Evolutionary conservation across 768 basidiomycete species (phyloP).

Genomic region (Gautieria morchelliformis): DNA sequence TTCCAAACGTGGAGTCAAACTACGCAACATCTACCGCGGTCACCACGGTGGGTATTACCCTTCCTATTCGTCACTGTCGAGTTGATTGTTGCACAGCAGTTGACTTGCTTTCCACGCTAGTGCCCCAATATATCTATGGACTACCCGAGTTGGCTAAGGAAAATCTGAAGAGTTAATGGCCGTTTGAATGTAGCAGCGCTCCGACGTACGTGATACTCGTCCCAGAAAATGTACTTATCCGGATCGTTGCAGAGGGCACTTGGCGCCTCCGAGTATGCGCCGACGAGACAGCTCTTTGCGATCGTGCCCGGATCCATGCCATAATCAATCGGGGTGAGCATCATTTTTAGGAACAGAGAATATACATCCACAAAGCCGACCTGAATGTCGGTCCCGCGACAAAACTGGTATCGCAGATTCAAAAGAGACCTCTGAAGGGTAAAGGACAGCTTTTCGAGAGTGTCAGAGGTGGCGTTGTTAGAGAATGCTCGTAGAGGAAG

Average conservation of each 20-base stretch:
- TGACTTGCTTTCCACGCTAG: conserved; percentile 7
- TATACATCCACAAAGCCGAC: conserved; percentile 3
- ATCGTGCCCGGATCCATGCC: background rate
- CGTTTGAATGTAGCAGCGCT: background rate
- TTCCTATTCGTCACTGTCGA: background rate
- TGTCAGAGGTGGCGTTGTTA: background rate
- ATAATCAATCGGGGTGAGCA: background rate
- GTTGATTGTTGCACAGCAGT: background rate
- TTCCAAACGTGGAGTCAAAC: too few relatives aligned
- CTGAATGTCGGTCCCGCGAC: background rate
- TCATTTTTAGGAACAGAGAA: conserved; percentile 2
- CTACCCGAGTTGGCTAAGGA: background rate
- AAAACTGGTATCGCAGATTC: background rate
- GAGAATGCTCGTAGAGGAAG: conserved; percentile 2
- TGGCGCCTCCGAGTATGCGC: conserved; percentile 3
- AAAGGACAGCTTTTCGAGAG: background rate
- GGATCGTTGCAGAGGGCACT: conserved; percentile 1
- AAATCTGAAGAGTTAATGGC: background rate
- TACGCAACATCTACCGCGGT: too few relatives aligned
- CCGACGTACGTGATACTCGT: conserved; percentile 7
- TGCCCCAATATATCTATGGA: conserved; percentile 1
- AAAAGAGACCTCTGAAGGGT: conserved; percentile 1
- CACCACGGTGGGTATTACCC: too few relatives aligned
- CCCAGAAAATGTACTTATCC: conserved; percentile 7
- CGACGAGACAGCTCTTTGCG: conserved; percentile 3